Evolutionary conservation across 202 grass and related monocot species (phyloP).

Genomic region (Hordeum pubiflorum): DNA sequence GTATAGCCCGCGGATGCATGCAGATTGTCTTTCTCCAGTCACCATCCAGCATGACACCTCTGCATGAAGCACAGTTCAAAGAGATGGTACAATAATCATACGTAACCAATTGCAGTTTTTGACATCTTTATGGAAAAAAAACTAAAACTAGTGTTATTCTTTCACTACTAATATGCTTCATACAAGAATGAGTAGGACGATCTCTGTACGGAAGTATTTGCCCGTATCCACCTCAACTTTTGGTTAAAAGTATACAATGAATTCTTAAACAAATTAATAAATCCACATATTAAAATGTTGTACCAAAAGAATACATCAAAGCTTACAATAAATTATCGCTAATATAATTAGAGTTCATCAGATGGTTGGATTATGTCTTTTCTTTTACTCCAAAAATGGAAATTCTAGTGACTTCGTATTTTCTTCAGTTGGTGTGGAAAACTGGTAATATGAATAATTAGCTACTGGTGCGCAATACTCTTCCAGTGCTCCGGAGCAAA

Average conservation of each 20-base stretch:
- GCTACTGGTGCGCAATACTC: not conserved
- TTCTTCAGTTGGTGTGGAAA: not conserved
- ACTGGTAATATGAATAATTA: not conserved
- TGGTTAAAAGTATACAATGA: too few relatives aligned
- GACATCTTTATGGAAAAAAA: not conserved
- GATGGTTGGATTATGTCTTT: not conserved
- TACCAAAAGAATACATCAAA: not conserved
- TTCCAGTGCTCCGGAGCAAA: not conserved
- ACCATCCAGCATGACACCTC: not conserved
- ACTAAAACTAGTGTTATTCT: not conserved
- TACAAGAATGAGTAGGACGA: too few relatives aligned
- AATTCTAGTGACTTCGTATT: not conserved
- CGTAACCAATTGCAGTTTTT: not conserved
- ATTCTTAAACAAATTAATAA: too few relatives aligned
- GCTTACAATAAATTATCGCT: not conserved
- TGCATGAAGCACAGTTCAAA: slow-evolving; percentile 34
- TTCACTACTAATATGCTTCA: not conserved
- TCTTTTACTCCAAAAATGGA: not conserved
- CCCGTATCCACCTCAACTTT: too few relatives aligned
- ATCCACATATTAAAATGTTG: too few relatives aligned
- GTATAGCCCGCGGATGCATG: not conserved
- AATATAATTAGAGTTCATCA: not conserved
- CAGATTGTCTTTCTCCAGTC: not conserved
- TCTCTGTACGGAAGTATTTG: too few relatives aligned
- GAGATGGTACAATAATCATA: not conserved